Evolutionary conservation across 2,329 filamentous ascomycete genomes (phyloP).

Genomic region (Colletotrichum salicis): DNA sequence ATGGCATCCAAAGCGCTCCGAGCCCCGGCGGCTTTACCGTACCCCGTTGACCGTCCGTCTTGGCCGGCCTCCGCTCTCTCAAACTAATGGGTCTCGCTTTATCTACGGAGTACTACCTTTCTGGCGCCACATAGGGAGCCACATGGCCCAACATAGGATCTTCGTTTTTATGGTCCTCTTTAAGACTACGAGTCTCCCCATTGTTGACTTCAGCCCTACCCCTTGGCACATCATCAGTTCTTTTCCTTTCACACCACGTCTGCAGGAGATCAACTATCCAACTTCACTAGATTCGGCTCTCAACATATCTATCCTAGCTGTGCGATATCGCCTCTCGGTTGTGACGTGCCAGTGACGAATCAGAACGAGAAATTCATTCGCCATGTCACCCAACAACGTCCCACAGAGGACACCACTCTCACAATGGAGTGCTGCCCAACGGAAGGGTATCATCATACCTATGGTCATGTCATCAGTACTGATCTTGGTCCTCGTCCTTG

Average conservation of each 20-base stretch:
- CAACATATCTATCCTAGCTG: background rate
- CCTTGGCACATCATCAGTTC: background rate
- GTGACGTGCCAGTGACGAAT: background rate
- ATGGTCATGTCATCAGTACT: slow-evolving; percentile 15
- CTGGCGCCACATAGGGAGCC: background rate
- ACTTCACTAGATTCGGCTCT: too few species aligned
- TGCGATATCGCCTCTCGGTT: too few species aligned
- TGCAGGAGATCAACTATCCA: background rate
- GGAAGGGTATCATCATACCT: slow-evolving; percentile 10
- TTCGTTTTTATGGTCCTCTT: background rate
- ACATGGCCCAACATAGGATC: background rate
- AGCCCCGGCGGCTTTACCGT: background rate
- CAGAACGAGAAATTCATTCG: background rate
- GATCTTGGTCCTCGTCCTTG: slow-evolving; percentile 20
- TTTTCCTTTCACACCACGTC: background rate
- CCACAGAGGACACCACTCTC: slow-evolving; percentile 14
- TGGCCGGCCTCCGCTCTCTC: slow-evolving; percentile 10
- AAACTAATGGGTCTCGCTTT: background rate
- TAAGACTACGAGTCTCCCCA: slow-evolving; percentile 4
- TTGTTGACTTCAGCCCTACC: background rate
- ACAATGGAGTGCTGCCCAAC: slow-evolving; percentile 10
- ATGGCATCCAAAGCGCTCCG: background rate
- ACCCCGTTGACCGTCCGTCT: background rate
- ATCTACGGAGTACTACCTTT: background rate
- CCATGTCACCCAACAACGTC: slow-evolving; percentile 8